These are phyloP conservation scores for Amanita pallidorosea DNA, from an alignment of 768 basidiomycete species.

Conservation along the genomic window DNA sequence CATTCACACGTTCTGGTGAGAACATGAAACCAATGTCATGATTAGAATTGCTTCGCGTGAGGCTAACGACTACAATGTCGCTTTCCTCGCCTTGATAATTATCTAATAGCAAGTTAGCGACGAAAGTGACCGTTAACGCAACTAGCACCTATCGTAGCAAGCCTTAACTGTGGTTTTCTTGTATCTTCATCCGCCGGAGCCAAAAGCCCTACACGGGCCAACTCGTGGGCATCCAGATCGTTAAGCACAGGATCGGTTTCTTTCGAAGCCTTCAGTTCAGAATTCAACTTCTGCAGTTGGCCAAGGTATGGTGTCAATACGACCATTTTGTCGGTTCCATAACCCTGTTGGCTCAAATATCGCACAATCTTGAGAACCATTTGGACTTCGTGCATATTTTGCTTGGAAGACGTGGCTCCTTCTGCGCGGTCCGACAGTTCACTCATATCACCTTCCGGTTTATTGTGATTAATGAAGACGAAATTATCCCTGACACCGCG, in stretches of 20 bases:
- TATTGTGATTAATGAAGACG: slow-evolving; percentile 47
- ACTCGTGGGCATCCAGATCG: slow-evolving; percentile 50
- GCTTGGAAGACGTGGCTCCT: slow-evolving; percentile 44
- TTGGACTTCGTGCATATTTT: slow-evolving; percentile 44
- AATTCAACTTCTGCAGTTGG: slow-evolving; percentile 42
- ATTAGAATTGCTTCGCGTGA: slow-evolving; percentile 47
- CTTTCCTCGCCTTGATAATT: slow-evolving; percentile 75
- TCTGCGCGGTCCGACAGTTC: slow-evolving; percentile 36
- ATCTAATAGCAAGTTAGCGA: slow-evolving; percentile 25
- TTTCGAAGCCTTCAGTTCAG: slow-evolving; percentile 30
- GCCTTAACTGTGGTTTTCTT: slow-evolving; percentile 34
- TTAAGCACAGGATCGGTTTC: slow-evolving; percentile 45
- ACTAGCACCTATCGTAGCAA: slow-evolving; percentile 54
- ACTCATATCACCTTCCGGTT: slow-evolving; percentile 39
- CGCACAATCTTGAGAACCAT: slow-evolving; percentile 60
- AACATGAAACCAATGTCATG: slow-evolving; percentile 65
- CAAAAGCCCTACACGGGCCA: slow-evolving; percentile 46
- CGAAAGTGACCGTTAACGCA: not conserved
- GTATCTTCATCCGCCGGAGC: slow-evolving; percentile 22
- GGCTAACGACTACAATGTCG: slow-evolving; percentile 50
- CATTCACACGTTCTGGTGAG: slow-evolving; percentile 59
- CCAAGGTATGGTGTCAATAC: slow-evolving; percentile 63
- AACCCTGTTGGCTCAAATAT: slow-evolving; percentile 61
- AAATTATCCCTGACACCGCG: slow-evolving; percentile 47
- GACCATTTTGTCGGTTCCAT: slow-evolving; percentile 48